Evolutionary conservation across 2,329 filamentous ascomycete species (phyloP), one percentile per base, ranked within the genome.

Genomic region (Dothiorella sarmentorum): DNA sequence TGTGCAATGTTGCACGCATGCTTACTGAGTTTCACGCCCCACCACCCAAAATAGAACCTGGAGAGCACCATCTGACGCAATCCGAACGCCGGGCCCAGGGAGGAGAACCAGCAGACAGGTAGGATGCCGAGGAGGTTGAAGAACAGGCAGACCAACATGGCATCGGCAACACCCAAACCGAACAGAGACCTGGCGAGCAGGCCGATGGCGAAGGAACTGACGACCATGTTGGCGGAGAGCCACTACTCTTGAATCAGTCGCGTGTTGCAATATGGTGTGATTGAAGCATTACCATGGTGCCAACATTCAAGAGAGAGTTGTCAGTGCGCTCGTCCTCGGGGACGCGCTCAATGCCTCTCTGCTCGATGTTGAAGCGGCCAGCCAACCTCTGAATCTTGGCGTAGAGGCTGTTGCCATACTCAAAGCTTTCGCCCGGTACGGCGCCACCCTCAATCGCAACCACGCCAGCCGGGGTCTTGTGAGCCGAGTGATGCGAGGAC

Each of bases 21-120:
- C 80, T 71, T 74, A 86, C 85, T 82, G 64, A 89, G 71, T 71
- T 88, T 88, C 29, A 85, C 84, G n/a, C 80, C 81, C 63, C 82
- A 85, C 73, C 83, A 89, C 7, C 89, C 89, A 69, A 91, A 91
- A 74, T 81, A 91, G 74, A 87, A 91, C 33, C 89, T 80, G 10
- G 86, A 85, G n/a, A 92, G 78, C 1, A 91, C 87, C 85, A 92
- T 91, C 68, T 91, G 89, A 57, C 89, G 83, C 63, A 91, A 78
- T 3, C 89, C 89, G 63, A 90, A 91, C 7, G 76, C 76, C 2
- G 89, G 86, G 2, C 89, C 89, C 67, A 91, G 90, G 17, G 84
- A 89, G 2, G 86, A 88, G 77, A 91, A 91, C 73, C 87, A 90
- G 68, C 84, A 87, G 15, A 90, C 88, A 0, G 88, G 86, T 49